These are phyloP conservation scores for Trematosphaeria pertusa DNA, from an alignment of 2,329 filamentous ascomycete genomes.

Conservation along the genomic window DNA sequence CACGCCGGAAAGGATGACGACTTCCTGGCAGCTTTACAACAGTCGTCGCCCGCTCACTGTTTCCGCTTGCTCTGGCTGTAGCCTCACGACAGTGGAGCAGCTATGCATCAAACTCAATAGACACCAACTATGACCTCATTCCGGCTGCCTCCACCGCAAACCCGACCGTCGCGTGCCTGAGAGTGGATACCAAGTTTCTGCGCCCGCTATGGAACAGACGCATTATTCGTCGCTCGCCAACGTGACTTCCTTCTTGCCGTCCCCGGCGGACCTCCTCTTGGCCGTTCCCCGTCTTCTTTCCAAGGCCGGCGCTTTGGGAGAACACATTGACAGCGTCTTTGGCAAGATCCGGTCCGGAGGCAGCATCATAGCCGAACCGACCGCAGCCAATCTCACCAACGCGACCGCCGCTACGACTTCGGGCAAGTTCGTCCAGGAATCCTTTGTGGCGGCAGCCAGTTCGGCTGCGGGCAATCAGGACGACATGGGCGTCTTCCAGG, in stretches of 20 bases:
- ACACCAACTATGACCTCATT: background rate
- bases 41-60: background rate
- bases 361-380: conserved; percentile 66
- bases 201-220: too few relatives aligned
- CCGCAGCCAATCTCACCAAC: conserved; percentile 54
- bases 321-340: conserved; percentile 63
- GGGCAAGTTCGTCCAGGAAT: conserved; percentile 51
- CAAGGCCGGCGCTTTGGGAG: conserved; percentile 69
- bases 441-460: conserved; percentile 52
- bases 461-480: conserved; percentile 39
- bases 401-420: conserved; percentile 47
- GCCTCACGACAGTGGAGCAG: background rate
- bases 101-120: conserved; percentile 9
- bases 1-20: conserved; percentile 4
- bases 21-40: background rate
- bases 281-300: conserved; percentile 74
- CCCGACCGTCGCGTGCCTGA: too few relatives aligned
- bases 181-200: too few relatives aligned
- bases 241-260: conserved; percentile 57
- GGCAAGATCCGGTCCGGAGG: conserved; percentile 62
- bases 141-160: too few relatives aligned
- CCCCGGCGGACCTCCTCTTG: conserved; percentile 71
- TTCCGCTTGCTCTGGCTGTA: background rate
- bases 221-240: conserved; percentile 39
- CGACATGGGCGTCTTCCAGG: conserved; percentile 56